Evolutionary conservation across 768 basidiomycete species (phyloP), one percentile per base, ranked within the genome.

Genomic region (Mrakia blollopis): DNA sequence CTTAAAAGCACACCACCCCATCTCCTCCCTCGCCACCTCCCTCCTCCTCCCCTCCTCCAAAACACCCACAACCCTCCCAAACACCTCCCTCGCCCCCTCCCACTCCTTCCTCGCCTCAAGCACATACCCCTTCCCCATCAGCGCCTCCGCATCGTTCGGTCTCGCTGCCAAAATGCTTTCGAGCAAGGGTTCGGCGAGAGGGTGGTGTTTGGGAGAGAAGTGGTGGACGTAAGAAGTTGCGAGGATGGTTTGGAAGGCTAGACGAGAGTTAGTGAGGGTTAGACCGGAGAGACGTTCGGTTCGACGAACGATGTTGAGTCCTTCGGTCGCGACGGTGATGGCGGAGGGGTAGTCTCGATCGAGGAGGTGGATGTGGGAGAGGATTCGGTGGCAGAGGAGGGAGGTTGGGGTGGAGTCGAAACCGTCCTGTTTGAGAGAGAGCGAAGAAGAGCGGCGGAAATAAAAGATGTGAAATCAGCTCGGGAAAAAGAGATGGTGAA

Each of bases 191-290:
- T 90, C 85, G 1, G 97, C 96, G 72, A 90, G 89, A 16, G 85
- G 80, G 81, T 98, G 96, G 80, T 98, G 91, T 80, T 94, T 94
- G 0, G 96, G 96, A 39, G 95, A 89, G 82, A 89, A 92, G 69
- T 91, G 86, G 81, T 97, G 91, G 5, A 93, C 91, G 23, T 97
- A 86, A 7, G 92, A 89, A 0, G 89, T 90, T 2, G 89, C 91
- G 18, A 96, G 86, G 7, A 86, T 86, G 16, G 89, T 86, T 77
- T 93, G 89, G 81, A 97, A 88, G 13, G 76, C 76, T 0, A 77
- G 67, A 5, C 54, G 25, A 16, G 76, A 73, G 70, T 73, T 57
- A 39, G 63, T 23, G 35, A 77, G 62, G 21, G 52, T 25, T 23
- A 70, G 50, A 21, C 77, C 77, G 16, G 72, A 70, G 5, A 52